Base-by-base conservation (phyloP, 768 basidiomycete genomes). In the Auricularia cornea region DNA sequence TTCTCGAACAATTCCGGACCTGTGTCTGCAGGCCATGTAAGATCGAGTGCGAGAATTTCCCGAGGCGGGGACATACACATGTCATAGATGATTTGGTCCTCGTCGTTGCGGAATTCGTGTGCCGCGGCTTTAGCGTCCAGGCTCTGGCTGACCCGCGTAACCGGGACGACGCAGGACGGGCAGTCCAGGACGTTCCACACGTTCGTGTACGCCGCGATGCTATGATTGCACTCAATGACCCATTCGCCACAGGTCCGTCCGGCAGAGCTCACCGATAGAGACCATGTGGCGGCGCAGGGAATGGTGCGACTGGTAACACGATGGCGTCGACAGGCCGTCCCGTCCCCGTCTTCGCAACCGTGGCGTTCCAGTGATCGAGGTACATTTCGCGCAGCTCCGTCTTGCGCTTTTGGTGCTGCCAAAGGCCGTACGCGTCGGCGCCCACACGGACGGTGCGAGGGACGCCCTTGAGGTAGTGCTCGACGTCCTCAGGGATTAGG, bases 321-420 rank as follows among this genome's bases (percentile, higher is more conserved):
- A 93, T 83, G 1, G 86, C 89, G 69, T 92, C 91, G 4, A 92
- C 81, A 3, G 89, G 86, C 2, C 91, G 74, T 1, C 86, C 88
- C 0, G 88, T 92, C 0, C 82, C 83, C 0, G 89, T 91, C 16
- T 67, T 57, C 0, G 61, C 65, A 11, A 67, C 73, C 0, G 85
- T 87, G 3, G 73, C 76, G 60, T 85, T 79, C 89, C 89, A 91
- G 59, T 82, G 73, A 57, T 84, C 80, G 56, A 88, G 72, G 69
- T 89, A 84, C 59, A 79, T 77, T 66, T 83, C 76, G 29, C 87
- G 80, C 32, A 87, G 66, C 12, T 78, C 76, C 3, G 72, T 73
- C 67, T 79, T 81, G 67, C 70, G 68, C 67, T 81, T 84, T 28
- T 89, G 87, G 8, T 84, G 51, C 68, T 88, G 83, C 89, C 89